phyloP scores from a whole-genome alignment of 2,329 filamentous ascomycete genomes.

The Aspergillus terreus region DNA sequence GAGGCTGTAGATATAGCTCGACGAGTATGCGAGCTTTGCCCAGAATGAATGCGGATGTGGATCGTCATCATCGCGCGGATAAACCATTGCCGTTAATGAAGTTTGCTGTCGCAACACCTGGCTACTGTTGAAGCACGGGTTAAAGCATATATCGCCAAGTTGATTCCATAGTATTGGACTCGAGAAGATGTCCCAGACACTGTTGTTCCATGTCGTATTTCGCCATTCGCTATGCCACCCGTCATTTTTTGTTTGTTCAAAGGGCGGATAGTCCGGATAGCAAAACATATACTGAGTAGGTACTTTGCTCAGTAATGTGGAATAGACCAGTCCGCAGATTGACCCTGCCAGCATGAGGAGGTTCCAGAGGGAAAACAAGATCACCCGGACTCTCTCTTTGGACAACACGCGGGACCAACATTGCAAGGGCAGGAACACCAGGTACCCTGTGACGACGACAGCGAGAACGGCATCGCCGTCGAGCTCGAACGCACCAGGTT shows the following conservation, averaged over 20 bases:
- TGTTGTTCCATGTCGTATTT: conserved; percentile 27
- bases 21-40: conserved; percentile 18
- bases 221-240: conserved; percentile 24
- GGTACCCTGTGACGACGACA: conserved; percentile 31
- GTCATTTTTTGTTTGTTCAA: conserved; percentile 18
- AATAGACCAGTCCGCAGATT: conserved; percentile 26
- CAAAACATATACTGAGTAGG: conserved; percentile 31
- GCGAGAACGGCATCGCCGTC: conserved; percentile 32
- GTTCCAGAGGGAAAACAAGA: conserved; percentile 30
- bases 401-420: conserved; percentile 29
- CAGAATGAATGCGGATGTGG: conserved; percentile 12
- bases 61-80: conserved; percentile 4
- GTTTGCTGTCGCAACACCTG: conserved; percentile 23
- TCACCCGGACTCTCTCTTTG: conserved; percentile 22
- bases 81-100: conserved; percentile 15
- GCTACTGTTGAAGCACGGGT: conserved; percentile 30
- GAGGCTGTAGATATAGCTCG: conserved; percentile 27
- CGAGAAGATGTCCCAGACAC: conserved; percentile 26
- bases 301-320: conserved; percentile 11
- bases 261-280: conserved; percentile 23
- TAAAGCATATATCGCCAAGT: conserved; percentile 26
- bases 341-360: conserved; percentile 28
- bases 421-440: conserved; percentile 31
- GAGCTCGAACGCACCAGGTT: conserved; percentile 28
- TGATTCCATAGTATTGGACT: conserved; percentile 17